These are phyloP conservation scores for Artomyces pyxidatus DNA, from an alignment of 768 basidiomycete species.

Conservation along the genomic window DNA sequence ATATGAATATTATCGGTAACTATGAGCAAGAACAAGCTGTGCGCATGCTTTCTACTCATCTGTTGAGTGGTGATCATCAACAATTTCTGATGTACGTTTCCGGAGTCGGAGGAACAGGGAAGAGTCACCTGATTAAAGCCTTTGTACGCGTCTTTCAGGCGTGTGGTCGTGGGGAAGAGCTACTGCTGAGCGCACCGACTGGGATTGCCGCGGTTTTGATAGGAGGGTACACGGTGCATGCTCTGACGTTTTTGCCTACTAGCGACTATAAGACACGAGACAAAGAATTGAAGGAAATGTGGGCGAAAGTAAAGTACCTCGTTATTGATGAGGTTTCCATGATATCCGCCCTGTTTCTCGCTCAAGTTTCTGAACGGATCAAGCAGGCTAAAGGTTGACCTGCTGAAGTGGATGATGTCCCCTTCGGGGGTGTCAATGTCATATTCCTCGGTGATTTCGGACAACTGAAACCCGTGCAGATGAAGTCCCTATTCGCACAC, in stretches of 20 bases:
- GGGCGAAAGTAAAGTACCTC: conserved; percentile 15
- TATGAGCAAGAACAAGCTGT: background rate
- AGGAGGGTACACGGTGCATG: conserved; percentile 23
- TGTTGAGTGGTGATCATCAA: background rate
- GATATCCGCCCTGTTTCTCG: background rate
- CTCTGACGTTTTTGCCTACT: conserved; percentile 16
- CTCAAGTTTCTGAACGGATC: background rate
- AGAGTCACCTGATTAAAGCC: conserved; percentile 22
- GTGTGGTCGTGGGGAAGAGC: no score
- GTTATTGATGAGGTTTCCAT: background rate
- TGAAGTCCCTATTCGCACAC: background rate
- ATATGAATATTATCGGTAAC: background rate
- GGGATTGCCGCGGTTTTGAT: conserved; percentile 23
- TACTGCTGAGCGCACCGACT: no score
- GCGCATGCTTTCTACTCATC: background rate
- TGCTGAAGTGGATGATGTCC: background rate
- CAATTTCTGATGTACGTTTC: conserved; percentile 23
- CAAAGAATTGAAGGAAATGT: conserved; percentile 8
- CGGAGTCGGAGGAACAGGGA: conserved; percentile 24
- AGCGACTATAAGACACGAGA: conserved; percentile 1
- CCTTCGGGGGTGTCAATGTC: background rate
- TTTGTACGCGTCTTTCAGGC: conserved; percentile 16
- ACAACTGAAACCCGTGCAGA: background rate
- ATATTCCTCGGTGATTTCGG: background rate
- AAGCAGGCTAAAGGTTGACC: background rate